These are phyloP conservation scores for Pythium apleroticum DNA, from an alignment of 352 stramenopile species.

Conservation along the genomic window DNA sequence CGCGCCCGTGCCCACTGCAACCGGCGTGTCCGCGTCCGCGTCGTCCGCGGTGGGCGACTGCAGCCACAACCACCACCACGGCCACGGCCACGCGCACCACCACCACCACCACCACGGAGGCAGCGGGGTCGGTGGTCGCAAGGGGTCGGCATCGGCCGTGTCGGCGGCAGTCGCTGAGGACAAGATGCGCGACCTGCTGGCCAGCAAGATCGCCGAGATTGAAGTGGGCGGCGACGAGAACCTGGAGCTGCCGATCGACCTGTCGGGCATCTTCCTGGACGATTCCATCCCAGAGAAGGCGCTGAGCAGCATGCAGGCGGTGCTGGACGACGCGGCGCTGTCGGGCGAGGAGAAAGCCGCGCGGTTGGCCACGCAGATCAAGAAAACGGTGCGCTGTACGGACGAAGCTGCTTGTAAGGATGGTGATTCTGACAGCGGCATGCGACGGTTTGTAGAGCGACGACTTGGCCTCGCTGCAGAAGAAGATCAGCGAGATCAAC, in stretches of 20 bases:
- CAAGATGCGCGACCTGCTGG: constrained; percentile 70
- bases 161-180: constrained; percentile 38
- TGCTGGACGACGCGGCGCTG: constrained; percentile 42
- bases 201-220: constrained; percentile 84
- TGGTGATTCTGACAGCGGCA: background rate
- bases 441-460: constrained; percentile 38
- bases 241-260: constrained; percentile 68
- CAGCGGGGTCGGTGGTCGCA: background rate
- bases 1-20: background rate
- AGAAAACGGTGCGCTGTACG: constrained; percentile 38
- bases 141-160: constrained; percentile 12
- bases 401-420: too few species aligned
- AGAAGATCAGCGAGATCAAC: constrained; percentile 83
- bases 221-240: constrained; percentile 82
- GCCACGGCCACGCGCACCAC: constrained; percentile 11
- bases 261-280: constrained; percentile 75
- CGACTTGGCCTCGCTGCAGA: constrained; percentile 60
- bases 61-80: constrained; percentile 22
- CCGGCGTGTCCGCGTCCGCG: background rate
- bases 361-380: constrained; percentile 38
- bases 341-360: constrained; percentile 46
- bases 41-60: constrained; percentile 23
- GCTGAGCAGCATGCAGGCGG: constrained; percentile 34
- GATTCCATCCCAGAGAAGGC: constrained; percentile 39
- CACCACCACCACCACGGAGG: constrained; percentile 8